Base-by-base conservation (phyloP, 139 green algal genomes). In the Chlorella vulgaris region DNA sequence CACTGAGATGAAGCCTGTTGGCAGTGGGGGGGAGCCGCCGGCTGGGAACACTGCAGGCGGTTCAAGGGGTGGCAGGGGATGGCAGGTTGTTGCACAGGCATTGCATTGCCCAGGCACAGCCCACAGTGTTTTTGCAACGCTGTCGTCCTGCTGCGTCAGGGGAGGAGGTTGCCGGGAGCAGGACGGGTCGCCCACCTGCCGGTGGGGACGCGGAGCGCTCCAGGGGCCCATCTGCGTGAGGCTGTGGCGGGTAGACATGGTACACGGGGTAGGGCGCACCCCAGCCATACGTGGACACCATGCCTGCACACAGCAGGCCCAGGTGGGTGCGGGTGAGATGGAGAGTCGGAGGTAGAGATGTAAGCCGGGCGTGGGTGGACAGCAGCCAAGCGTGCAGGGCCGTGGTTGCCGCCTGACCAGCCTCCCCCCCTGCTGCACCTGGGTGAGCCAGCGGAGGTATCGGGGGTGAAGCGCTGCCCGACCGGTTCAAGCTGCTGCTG, bases 1-100 rank as follows among this genome's bases (percentile, higher is more conserved):
- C 74, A 80, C 58, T 2, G 51, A 53, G n/a, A 87, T 83, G 73
- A 87, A 87, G 24, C 83, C 83, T n/a, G 83, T 76, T 53, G 63
- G 75, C 68, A 87, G 58, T 4, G 83, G 83, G 2, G 83, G 83
- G 2, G 83, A 87, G 31, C 83, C 83, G 50, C 83, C 83, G 15
- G 51, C 63, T 50, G 77, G 77, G 77, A 81, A 87, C n/a, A 84
- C 70, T 71, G 76, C 42, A 18, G 62, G n/a, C n/a, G n/a, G n/a
- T n/a, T 22, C 2, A 39, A 18, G 26, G 26, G 60, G 28, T 13
- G 13, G 60, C 60, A 68, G 28, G 24, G 28, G 15, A 68, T 31
- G 60, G n/a, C n/a, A n/a, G n/a, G n/a, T n/a, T n/a, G n/a, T n/a
- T n/a, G n/a, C n/a, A n/a, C n/a, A n/a, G n/a, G n/a, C n/a, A n/a